A percentile compares a stretch with the other conserved stretches of the same genome.
phyloP scores from a whole-genome alignment of 192 early-diverging fungal species.

The Umbelopsis vinacea region DNA sequence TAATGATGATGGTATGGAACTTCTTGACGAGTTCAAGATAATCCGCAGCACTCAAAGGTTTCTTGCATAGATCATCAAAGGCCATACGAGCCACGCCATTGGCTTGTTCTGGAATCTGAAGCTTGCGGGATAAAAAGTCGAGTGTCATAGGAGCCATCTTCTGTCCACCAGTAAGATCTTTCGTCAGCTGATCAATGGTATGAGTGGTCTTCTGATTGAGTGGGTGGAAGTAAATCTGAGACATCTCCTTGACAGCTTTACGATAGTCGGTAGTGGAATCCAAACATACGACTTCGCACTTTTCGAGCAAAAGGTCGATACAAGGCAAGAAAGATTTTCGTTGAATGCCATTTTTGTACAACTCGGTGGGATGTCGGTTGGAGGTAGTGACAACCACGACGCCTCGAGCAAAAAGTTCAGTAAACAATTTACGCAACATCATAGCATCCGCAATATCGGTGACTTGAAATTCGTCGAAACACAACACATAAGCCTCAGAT shows the following conservation, averaged over 20 bases:
- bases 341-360: slow-evolving; percentile 98
- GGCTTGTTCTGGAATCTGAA: slow-evolving; percentile 68
- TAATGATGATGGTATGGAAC: slow-evolving; percentile 80
- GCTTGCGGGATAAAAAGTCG: slow-evolving; percentile 75
- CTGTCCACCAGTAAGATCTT: slow-evolving; percentile 32
- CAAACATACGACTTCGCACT: slow-evolving; percentile 80
- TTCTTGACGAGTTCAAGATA: slow-evolving; percentile 82
- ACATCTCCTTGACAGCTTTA: slow-evolving; percentile 59
- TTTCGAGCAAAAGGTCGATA: slow-evolving; percentile 83
- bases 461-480: slow-evolving; percentile 97
- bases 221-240: slow-evolving; percentile 75
- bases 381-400: slow-evolving; percentile 93
- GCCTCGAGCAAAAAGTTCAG: slow-evolving; percentile 80
- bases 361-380: slow-evolving; percentile 88
- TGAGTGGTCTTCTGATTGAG: slow-evolving; percentile 51
- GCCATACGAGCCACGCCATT: slow-evolving; percentile 72
- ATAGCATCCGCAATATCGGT: slow-evolving; percentile 98
- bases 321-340: slow-evolving; percentile 90
- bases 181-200: slow-evolving; percentile 53
- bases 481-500: slow-evolving; percentile 81
- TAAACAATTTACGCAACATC: slow-evolving; percentile 83
- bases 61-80: slow-evolving; percentile 81
- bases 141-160: slow-evolving; percentile 52
- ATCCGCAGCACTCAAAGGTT: slow-evolving; percentile 81
- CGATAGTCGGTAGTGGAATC: slow-evolving; percentile 95